A percentile compares a stretch with the other conserved stretches of the same genome.
Conservation (phyloP, 1,284 basidiomycete genomes). For the Fomitopsis palustris region DNA sequence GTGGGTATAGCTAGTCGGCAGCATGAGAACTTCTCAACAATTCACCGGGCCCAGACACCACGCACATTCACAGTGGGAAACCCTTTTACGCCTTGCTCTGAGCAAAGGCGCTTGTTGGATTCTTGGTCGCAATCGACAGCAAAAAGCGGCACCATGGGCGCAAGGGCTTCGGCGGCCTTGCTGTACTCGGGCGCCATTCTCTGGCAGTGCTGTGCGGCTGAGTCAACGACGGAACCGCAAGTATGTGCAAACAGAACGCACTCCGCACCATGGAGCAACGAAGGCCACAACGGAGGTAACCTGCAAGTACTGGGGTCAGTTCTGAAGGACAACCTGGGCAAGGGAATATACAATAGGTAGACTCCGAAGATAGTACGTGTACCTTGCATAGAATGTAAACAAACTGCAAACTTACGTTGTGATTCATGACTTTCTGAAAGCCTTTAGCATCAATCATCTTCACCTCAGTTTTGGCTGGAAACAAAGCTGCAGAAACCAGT, state of each 20-base stretch:
- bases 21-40: conserved; percentile 1
- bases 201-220: conserved; percentile 73
- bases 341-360: too few species aligned
- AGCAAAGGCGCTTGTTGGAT: conserved; percentile 79
- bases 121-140: conserved; percentile 91
- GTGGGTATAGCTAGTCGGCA: conserved; percentile 62
- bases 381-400: not conserved
- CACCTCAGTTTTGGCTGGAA: conserved; percentile 65
- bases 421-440: conserved; percentile 74
- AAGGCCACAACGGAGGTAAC: conserved; percentile 81
- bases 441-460: conserved; percentile 73
- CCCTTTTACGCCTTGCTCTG: conserved; percentile 84
- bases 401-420: conserved; percentile 53
- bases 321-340: too few species aligned
- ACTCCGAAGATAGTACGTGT: not conserved
- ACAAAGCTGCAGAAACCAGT: conserved; percentile 69
- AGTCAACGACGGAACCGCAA: not conserved
- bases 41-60: conserved; percentile 2
- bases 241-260: conserved; percentile 34
- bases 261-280: conserved; percentile 88
- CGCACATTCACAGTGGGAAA: conserved; percentile 88
- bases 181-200: conserved; percentile 82
- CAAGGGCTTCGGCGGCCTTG: conserved; percentile 76
- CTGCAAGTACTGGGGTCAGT: conserved; percentile 33
- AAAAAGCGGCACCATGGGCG: conserved; percentile 85